Evolutionary conservation across 2,329 filamentous ascomycete species (phyloP), one percentile per base, ranked within the genome.

Genomic region (Exophiala sp.): DNA sequence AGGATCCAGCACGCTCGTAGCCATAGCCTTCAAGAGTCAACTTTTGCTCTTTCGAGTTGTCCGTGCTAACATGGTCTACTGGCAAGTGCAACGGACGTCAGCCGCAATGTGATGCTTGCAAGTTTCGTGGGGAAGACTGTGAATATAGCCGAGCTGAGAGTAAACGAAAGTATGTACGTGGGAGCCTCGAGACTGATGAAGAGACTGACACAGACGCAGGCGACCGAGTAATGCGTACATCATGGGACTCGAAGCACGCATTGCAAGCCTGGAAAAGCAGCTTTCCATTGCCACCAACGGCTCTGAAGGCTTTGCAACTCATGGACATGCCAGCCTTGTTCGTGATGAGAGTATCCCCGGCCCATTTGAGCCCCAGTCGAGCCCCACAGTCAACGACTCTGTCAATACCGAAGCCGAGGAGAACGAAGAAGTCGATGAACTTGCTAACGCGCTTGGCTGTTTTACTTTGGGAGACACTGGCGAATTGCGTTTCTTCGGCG

Each of bases 401-500:
- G n/a, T 18, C 1, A 24, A 32, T 32, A 18, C 29, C 29, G 4
- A 33, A 33, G n/a, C 20, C 3, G 29, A 14, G 5, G 29, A 11
- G 29, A 47, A 47, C 36, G 3, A 5, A 32, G 29, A 32, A 11
- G 16, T 45, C 8, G 42, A 45, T 21, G 42, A 45, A 8, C 42
- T 45, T 32, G 21, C 21, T 8, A 20, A 45, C 4, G 42, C 42
- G 7, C 42, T 45, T 21, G 42, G 42, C 29, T 29, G 29, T 10
- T 16, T 50, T 14, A 43, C 18, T 29, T 8, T 53, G 7, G 50
- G 33, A 5, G 50, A 53, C 9, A 36, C 21, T 14, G 50, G 50
- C 11, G 16, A 53, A 34, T 36, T 53, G 14, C 50, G 44, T 6
- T 53, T 16, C 21, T 53, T 47, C 16, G 50, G 50, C 5, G 18